Conservation (phyloP, 1,139 yeast species). For the Geotrichum fermentans region DNA sequence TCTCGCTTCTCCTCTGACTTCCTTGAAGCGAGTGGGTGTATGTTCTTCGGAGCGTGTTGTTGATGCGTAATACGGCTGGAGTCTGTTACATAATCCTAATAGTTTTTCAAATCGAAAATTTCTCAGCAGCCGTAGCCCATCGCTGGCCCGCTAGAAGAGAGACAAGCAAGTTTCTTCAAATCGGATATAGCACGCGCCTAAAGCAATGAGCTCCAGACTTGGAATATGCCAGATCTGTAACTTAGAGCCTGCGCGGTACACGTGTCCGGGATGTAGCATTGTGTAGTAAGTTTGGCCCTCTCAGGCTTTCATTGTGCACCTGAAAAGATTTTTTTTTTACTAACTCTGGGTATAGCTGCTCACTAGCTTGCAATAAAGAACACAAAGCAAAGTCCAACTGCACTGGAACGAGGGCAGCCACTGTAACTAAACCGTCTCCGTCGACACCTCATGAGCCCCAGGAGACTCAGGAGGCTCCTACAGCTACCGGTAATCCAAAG, state of each 20-base stretch:
- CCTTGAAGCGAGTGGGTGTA: no score
- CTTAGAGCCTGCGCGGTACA: conserved; percentile 45
- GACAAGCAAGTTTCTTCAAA: no score
- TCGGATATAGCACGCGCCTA: no score
- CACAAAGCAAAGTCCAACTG: conserved; percentile 34
- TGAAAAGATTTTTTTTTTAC: background rate
- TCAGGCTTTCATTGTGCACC: background rate
- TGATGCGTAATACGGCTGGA: no score
- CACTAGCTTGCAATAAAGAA: conserved; percentile 51
- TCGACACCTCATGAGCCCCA: background rate
- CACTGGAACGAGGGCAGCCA: no score
- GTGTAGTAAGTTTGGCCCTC: conserved; percentile 33
- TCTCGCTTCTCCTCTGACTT: no score
- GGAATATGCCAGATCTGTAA: conserved; percentile 46
- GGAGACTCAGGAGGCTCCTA: conserved; percentile 3
- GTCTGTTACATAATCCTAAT: no score
- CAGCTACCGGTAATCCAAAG: conserved; percentile 13
- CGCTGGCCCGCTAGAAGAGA: no score
- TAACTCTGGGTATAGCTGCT: conserved; percentile 41
- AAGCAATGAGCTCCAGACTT: conserved; percentile 15
- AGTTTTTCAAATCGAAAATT: no score
- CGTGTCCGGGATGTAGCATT: conserved; percentile 53
- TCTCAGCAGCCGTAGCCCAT: no score
- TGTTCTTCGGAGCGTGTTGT: no score
- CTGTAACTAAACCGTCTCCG: conserved; percentile 1